These are phyloP conservation scores for Tuber brumale DNA, from an alignment of 495 filamentous ascomycete species.

Conservation along the genomic window DNA sequence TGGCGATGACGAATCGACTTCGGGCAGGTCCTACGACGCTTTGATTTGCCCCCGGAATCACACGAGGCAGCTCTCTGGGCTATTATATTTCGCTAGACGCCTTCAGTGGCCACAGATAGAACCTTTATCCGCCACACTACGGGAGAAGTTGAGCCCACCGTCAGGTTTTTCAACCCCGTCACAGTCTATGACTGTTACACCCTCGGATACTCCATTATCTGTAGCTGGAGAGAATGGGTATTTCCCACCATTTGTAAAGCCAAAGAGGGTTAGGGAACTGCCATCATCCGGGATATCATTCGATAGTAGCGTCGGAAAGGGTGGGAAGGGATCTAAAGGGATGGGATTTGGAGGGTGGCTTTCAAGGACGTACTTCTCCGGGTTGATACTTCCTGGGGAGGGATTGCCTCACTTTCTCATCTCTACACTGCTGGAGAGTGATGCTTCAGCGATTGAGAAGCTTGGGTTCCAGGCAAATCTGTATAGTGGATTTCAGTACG, in stretches of 20 bases:
- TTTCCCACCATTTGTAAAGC: slow-evolving; percentile 20
- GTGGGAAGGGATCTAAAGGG: slow-evolving; percentile 42
- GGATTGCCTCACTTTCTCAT: slow-evolving; percentile 68
- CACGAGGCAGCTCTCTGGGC: slow-evolving; percentile 49
- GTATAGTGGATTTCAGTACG: slow-evolving; percentile 71
- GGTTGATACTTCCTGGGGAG: slow-evolving; percentile 72
- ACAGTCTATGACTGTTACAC: slow-evolving; percentile 42
- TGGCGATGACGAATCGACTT: slow-evolving; percentile 42
- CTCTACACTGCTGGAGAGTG: slow-evolving; percentile 69
- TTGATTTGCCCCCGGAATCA: slow-evolving; percentile 37
- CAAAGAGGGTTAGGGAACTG: slow-evolving; percentile 35
- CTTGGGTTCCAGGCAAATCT: slow-evolving; percentile 66
- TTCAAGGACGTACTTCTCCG: slow-evolving; percentile 69
- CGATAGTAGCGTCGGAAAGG: slow-evolving; percentile 21
- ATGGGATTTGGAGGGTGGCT: slow-evolving; percentile 61
- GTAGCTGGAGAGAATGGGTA: slow-evolving; percentile 42
- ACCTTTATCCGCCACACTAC: slow-evolving; percentile 29
- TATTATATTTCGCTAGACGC: slow-evolving; percentile 54
- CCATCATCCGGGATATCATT: slow-evolving; percentile 46
- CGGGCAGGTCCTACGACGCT: slow-evolving; percentile 46
- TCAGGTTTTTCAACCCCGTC: slow-evolving; percentile 36
- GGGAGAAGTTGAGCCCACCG: slow-evolving; percentile 31
- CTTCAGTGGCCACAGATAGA: slow-evolving; percentile 51
- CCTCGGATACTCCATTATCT: slow-evolving; percentile 46
- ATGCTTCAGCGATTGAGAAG: slow-evolving; percentile 55